Evolutionary conservation across 768 basidiomycete species (phyloP).

Genomic region (Floccularia luteovirens): DNA sequence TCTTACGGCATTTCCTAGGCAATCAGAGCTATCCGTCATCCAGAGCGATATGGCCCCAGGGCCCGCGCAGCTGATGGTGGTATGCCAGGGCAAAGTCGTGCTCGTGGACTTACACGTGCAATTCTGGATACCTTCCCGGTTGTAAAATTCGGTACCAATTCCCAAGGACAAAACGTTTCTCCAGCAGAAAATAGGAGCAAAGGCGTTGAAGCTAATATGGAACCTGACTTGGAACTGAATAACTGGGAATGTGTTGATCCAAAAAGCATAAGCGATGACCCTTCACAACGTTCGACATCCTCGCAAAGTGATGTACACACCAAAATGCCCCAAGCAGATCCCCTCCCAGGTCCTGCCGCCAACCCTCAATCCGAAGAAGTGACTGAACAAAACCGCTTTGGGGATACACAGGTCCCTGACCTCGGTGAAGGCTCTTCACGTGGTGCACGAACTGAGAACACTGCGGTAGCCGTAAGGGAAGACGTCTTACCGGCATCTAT

Average conservation of each 20-base stretch:
- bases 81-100: slow-evolving; percentile 51
- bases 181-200: slow-evolving; percentile 9
- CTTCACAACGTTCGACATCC: not conserved
- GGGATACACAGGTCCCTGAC: not conserved
- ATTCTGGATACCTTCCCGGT: slow-evolving; percentile 95
- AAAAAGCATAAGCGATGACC: not conserved
- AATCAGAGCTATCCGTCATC: slow-evolving; percentile 76
- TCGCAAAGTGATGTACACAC: not conserved
- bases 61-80: slow-evolving; percentile 26
- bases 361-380: not conserved
- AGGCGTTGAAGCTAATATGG: slow-evolving; percentile 16
- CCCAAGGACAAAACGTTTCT: slow-evolving; percentile 4
- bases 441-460: not conserved
- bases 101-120: slow-evolving; percentile 82
- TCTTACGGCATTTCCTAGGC: slow-evolving; percentile 43
- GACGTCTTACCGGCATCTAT: slow-evolving; percentile 57
- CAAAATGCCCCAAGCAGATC: not conserved
- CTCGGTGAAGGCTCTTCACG: not conserved
- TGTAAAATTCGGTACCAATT: slow-evolving; percentile 63
- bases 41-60: slow-evolving; percentile 87
- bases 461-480: slow-evolving; percentile 10
- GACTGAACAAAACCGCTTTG: not conserved
- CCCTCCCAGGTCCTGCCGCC: not conserved
- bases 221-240: slow-evolving; percentile 8
- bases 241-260: slow-evolving; percentile 10